A percentile compares a stretch with the other conserved stretches of the same genome.
Conservation (phyloP, 2,329 filamentous ascomycete genomes). For the Neoarthrinium moseri region DNA sequence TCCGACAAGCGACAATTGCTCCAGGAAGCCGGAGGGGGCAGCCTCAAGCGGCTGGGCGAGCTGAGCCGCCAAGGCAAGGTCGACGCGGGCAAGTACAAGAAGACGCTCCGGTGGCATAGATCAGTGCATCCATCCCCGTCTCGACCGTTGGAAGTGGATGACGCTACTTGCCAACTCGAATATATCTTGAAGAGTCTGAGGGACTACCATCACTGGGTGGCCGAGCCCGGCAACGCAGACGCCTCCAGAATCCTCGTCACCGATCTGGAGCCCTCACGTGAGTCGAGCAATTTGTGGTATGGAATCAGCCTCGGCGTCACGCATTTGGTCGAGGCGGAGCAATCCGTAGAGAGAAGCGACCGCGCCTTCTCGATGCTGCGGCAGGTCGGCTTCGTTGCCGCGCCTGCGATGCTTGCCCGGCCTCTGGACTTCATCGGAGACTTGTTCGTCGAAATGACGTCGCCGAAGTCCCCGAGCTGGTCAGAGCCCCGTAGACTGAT, state of each 20-base stretch:
- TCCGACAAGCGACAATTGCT: not conserved
- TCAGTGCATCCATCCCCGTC: not conserved
- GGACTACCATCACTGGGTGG: constrained; percentile 1
- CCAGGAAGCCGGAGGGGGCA: not conserved
- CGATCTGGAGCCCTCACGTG: not conserved
- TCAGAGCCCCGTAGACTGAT: not conserved
- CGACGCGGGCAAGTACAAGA: not conserved
- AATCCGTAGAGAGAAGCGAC: not conserved
- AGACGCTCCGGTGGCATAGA: not conserved
- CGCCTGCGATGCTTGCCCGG: not conserved
- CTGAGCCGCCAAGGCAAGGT: not conserved
- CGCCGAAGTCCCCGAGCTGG: not conserved
- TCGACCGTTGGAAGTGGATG: not conserved
- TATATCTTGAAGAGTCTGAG: not conserved
- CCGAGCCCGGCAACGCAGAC: not conserved
- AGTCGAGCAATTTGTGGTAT: constrained; percentile 1
- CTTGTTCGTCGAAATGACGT: not conserved
- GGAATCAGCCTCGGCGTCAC: not conserved
- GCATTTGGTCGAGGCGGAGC: not conserved
- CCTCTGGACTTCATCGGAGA: constrained; percentile 2
- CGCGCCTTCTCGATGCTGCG: not conserved
- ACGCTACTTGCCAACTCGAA: not conserved
- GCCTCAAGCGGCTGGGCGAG: not conserved
- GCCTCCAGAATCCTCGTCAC: not conserved
- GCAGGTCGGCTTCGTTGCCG: not conserved